Evolutionary conservation across 2,329 filamentous ascomycete genomes (phyloP), one percentile per base, ranked within the genome.

Genomic region (Aspergillus quadricinctus): DNA sequence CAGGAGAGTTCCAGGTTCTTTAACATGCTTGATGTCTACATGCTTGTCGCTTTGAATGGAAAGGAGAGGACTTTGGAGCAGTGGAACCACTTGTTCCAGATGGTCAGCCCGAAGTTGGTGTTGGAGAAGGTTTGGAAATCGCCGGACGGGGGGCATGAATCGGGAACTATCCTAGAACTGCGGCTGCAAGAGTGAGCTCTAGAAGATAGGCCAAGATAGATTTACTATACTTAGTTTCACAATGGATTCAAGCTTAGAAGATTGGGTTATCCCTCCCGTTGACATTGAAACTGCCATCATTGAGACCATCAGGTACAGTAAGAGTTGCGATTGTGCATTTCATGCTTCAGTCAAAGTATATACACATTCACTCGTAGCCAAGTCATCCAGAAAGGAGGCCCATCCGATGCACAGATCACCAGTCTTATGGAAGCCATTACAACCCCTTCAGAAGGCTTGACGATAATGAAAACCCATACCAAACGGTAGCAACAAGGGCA

Each of bases 401-500:
- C 14, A 2, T 17, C 11, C 5, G 29, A 35, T 10, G 14, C 17
- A 17, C 29, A 35, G 31, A 35, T 35, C 14, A 35, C 5, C 31
- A 7, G 31, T 17, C 11, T 4, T 37, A 35, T 14, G 21, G 8
- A 23, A 43, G n/a, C 19, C 8, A 43, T 6, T 10, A 29, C 40
- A 45, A 23, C 31, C 46, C 29, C 14, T 50, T 43, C 37, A 48
- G 0, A 35, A 70, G 49, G 3, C 50, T 60, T 1, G 57, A 59
- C 8, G 64, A 59, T 10, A 70, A 56, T 3, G 61, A 64, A 52
- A 70, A 66, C 0, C 63, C 68, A 57, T 73, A 72, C 21, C 50
- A 59, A 1, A 72, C 50, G 0, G 68, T 69, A 4, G 68, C 67
- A 21, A 68, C 48, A 25, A 78, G 64, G 0, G 73, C 66, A 21